Evolutionary conservation across 2,329 filamentous ascomycete genomes (phyloP).

Genomic region (Colletotrichum limetticola): DNA sequence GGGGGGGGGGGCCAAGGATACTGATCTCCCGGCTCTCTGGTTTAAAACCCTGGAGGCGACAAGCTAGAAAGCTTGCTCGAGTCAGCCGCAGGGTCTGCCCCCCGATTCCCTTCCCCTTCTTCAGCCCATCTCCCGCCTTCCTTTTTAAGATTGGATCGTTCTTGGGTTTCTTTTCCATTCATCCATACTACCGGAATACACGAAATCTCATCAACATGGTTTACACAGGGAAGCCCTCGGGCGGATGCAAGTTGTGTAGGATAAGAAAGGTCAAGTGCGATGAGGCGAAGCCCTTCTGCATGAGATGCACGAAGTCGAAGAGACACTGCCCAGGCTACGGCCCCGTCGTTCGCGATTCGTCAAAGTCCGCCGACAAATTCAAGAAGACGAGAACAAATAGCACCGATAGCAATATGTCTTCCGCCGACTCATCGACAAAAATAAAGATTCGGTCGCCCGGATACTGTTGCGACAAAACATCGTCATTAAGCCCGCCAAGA

Average conservation of each 20-base stretch:
- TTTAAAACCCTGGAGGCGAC: not conserved
- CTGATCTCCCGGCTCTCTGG: not conserved
- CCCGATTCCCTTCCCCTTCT: not conserved
- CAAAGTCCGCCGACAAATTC: conserved; percentile 34
- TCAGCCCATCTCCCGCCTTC: not conserved
- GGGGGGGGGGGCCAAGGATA: not conserved
- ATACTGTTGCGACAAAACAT: not conserved
- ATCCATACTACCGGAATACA: not conserved
- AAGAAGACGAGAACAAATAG: conserved; percentile 14
- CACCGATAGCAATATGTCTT: not conserved
- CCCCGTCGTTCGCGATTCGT: conserved; percentile 38
- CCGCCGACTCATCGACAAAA: not conserved
- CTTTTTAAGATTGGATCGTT: not conserved
- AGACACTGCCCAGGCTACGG: conserved; percentile 39
- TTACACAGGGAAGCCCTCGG: conserved; percentile 39
- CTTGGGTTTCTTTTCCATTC: not conserved
- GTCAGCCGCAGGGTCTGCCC: conserved; percentile 4
- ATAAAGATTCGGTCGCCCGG: not conserved
- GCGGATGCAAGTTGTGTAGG: conserved; percentile 47
- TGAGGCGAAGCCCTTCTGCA: conserved; percentile 62
- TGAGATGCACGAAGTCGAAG: conserved; percentile 57
- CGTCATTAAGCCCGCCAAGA: not conserved
- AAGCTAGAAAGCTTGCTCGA: conserved; percentile 18
- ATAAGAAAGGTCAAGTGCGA: conserved; percentile 68
- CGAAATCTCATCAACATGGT: conserved; percentile 34